Percentiles rank a stretch among this genome's conserved stretches.
These are phyloP conservation scores for Aspergillus fumigatus DNA, from an alignment of 2,329 filamentous ascomycete genomes.

Conservation along the genomic window DNA sequence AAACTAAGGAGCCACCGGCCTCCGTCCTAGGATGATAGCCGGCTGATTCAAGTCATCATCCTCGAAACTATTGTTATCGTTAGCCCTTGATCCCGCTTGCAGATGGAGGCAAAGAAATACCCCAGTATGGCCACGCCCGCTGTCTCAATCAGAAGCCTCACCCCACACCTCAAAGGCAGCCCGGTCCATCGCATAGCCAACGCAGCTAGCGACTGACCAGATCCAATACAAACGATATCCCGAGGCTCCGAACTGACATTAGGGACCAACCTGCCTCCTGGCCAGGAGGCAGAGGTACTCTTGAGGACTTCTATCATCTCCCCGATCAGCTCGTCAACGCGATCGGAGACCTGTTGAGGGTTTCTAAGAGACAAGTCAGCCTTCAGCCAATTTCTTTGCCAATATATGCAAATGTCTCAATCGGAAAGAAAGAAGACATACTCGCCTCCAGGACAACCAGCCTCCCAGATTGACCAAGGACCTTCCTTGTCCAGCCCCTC, in stretches of 20 bases:
- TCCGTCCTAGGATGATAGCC: constrained; percentile 7
- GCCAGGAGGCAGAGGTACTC: constrained; percentile 2
- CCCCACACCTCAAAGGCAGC: constrained; percentile 6
- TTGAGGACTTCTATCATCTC: constrained; percentile 9
- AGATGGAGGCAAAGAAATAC: constrained; percentile 4
- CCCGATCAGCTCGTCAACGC: constrained; percentile 6
- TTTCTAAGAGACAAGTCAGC: constrained; percentile 1
- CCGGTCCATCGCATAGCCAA: constrained; percentile 14
- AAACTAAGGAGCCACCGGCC: not conserved
- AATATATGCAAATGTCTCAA: not conserved
- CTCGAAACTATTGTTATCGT: constrained; percentile 9
- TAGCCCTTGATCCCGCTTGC: not conserved
- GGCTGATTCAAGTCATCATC: constrained; percentile 7
- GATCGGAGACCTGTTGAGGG: constrained; percentile 7
- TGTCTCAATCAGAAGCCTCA: constrained; percentile 13
- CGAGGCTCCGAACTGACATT: not conserved
- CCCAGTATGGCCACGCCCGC: constrained; percentile 13
- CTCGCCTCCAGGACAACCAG: constrained; percentile 57
- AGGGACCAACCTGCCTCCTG: constrained; percentile 5
- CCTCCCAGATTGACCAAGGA: constrained; percentile 55
- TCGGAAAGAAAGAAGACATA: constrained; percentile 23
- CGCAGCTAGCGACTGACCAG: constrained; percentile 14
- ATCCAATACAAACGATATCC: constrained; percentile 14
- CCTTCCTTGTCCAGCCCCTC: constrained; percentile 46
- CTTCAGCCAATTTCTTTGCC: not conserved